phyloP scores from a whole-genome alignment of 495 filamentous ascomycete species.

The Hamigera avellanea region DNA sequence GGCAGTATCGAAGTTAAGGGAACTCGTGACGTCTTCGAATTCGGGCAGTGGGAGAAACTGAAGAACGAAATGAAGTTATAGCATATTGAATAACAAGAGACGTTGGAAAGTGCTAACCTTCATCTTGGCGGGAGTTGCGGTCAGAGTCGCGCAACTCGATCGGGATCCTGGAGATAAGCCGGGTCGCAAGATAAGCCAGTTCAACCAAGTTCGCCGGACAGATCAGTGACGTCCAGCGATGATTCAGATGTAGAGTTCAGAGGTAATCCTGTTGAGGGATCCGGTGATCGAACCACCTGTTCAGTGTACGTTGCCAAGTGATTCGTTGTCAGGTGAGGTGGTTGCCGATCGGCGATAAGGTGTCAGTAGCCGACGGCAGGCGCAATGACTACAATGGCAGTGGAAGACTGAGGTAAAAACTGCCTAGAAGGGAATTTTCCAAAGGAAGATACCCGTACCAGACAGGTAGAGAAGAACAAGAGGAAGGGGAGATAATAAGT shows the following conservation, averaged over 20 bases:
- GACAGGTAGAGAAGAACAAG: not conserved
- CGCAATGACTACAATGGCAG: not conserved
- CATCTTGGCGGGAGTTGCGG: constrained; percentile 12
- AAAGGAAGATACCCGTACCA: constrained; percentile 5
- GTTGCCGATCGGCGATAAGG: constrained; percentile 14
- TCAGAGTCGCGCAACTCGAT: constrained; percentile 1
- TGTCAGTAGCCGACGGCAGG: constrained; percentile 1
- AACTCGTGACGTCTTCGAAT: constrained; percentile 76
- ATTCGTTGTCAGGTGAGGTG: not conserved
- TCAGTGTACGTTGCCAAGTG: not conserved
- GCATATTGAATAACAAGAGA: constrained; percentile 5
- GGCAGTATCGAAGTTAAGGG: constrained; percentile 85
- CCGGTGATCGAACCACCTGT: no score
- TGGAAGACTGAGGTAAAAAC: not conserved
- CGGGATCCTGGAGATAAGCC: not conserved
- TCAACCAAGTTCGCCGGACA: not conserved
- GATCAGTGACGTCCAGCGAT: no score
- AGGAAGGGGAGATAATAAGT: constrained; percentile 1
- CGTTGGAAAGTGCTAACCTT: constrained; percentile 8
- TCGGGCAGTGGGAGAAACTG: constrained; percentile 87
- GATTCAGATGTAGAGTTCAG: no score
- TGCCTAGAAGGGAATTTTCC: constrained; percentile 2
- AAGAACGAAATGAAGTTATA: constrained; percentile 2
- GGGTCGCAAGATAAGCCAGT: not conserved
- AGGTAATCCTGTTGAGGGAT: no score